Conservation (phyloP, 495 filamentous ascomycete species). For the Aspergillus funiculosus region DNA sequence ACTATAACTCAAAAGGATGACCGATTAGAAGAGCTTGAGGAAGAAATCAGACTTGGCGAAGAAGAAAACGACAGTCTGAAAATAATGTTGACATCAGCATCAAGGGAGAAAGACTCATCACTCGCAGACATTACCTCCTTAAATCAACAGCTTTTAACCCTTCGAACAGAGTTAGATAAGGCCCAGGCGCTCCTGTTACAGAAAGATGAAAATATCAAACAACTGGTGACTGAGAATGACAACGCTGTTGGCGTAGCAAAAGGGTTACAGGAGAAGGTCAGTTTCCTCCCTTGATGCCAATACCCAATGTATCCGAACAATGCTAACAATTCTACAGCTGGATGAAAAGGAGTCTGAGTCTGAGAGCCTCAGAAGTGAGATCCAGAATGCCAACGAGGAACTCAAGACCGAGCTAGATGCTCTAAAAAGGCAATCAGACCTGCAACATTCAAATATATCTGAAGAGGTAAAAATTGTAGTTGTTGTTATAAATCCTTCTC, state of each 20-base stretch:
- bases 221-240: slow-evolving; percentile 19
- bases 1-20: slow-evolving; percentile 44
- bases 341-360: slow-evolving; percentile 18
- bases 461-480: slow-evolving; percentile 21
- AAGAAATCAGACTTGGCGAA: slow-evolving; percentile 17
- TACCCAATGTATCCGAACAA: neutral
- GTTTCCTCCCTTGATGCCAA: neutral
- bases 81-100: slow-evolving; percentile 15
- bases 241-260: slow-evolving; percentile 18
- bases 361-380: slow-evolving; percentile 18
- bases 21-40: slow-evolving; percentile 34
- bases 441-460: slow-evolving; percentile 14
- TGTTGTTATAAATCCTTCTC: neutral
- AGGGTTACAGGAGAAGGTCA: slow-evolving; percentile 28
- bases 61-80: slow-evolving; percentile 19
- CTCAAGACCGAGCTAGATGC: slow-evolving; percentile 18
- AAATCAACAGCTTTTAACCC: slow-evolving; percentile 16
- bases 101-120: slow-evolving; percentile 17
- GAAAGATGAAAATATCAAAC: slow-evolving; percentile 28
- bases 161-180: slow-evolving; percentile 19
- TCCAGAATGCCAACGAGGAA: slow-evolving; percentile 22
- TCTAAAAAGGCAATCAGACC: slow-evolving; percentile 17
- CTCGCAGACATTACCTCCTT: slow-evolving; percentile 15
- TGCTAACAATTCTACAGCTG: slow-evolving; percentile 12
- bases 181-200: slow-evolving; percentile 11